These are phyloP conservation scores for Hirsutella thompsonii DNA, from an alignment of 2,329 filamentous ascomycete species.

Conservation along the genomic window DNA sequence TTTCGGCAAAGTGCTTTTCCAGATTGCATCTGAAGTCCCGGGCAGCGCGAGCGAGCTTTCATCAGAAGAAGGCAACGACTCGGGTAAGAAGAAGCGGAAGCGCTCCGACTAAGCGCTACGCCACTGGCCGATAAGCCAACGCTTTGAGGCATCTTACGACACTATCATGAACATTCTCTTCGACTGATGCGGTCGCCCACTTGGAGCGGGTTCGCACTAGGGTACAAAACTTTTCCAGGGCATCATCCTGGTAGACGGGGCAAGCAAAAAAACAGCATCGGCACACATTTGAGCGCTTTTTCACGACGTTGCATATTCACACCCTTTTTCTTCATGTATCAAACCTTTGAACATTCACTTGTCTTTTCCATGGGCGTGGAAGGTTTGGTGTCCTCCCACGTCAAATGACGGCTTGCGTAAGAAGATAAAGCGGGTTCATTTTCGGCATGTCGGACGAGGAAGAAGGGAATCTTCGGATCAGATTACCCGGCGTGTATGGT, in stretches of 20 bases:
- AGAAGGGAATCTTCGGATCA: conserved; percentile 4
- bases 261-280: conserved; percentile 20
- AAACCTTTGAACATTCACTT: conserved; percentile 20
- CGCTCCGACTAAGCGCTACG: conserved; percentile 42
- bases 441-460: conserved; percentile 6
- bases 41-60: conserved; percentile 49
- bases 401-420: conserved; percentile 16
- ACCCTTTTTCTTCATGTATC: conserved; percentile 31
- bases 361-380: conserved; percentile 13
- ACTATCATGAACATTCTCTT: conserved; percentile 6
- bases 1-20: conserved; percentile 69
- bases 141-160: conserved; percentile 2
- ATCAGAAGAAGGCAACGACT: conserved; percentile 37
- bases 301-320: conserved; percentile 25
- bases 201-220: conserved; percentile 13
- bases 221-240: conserved; percentile 9
- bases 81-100: conserved; percentile 57
- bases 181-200: neutral
- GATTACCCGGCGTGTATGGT: conserved; percentile 14
- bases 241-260: conserved; percentile 17
- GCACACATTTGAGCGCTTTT: conserved; percentile 22
- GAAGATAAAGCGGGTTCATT: conserved; percentile 6
- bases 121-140: neutral
- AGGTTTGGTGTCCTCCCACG: conserved; percentile 8
- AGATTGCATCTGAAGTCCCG: conserved; percentile 61